These are phyloP conservation scores for Aureobasidium namibiae DNA, from an alignment of 2,329 filamentous ascomycete species.

Conservation along the genomic window DNA sequence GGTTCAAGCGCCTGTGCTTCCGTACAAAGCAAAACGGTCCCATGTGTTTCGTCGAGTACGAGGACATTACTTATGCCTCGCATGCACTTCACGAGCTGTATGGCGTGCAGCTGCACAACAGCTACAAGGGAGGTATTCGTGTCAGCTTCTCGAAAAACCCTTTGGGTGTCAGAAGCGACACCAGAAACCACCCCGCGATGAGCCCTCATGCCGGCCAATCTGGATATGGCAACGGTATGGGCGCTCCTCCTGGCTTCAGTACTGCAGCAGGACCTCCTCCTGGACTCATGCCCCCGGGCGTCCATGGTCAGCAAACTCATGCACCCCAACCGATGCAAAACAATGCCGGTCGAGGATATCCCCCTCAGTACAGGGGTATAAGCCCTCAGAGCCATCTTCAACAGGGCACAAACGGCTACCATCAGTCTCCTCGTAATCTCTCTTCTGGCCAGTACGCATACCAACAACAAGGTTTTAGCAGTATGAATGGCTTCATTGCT, in stretches of 20 bases:
- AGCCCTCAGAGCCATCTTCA: neutral
- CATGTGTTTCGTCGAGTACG: conserved; percentile 99
- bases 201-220: conserved; percentile 40
- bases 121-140: conserved; percentile 87
- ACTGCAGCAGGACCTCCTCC: conserved; percentile 59
- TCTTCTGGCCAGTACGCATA: neutral
- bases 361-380: neutral
- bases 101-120: conserved; percentile 79
- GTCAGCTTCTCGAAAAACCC: conserved; percentile 98
- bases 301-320: conserved; percentile 32
- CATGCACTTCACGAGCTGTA: conserved; percentile 87
- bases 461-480: neutral
- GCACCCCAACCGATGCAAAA: neutral
- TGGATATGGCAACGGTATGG: conserved; percentile 57
- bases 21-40: conserved; percentile 90
- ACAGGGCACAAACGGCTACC: neutral
- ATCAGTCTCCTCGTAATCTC: neutral
- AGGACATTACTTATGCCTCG: conserved; percentile 84
- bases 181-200: neutral
- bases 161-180: conserved; percentile 73
- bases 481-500: conserved; percentile 7
- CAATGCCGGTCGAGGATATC: neutral
- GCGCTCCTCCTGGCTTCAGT: conserved; percentile 37
- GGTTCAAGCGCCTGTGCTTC: conserved; percentile 93
- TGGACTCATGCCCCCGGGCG: conserved; percentile 58